These are phyloP conservation scores for Vararia minispora DNA, from an alignment of 768 basidiomycete species.

Conservation along the genomic window DNA sequence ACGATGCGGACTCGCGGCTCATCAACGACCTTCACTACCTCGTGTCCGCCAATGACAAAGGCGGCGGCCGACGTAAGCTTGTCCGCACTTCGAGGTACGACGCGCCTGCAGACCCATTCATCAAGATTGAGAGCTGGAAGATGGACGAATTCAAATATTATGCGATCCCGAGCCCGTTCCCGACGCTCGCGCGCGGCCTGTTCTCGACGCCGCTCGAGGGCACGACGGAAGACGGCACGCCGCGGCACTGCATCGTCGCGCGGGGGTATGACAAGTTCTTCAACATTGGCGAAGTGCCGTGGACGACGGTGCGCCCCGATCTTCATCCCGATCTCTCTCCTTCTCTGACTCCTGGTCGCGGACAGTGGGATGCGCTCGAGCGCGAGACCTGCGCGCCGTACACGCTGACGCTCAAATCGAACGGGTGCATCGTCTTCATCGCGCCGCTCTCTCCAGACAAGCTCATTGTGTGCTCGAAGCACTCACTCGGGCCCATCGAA, in stretches of 20 bases:
- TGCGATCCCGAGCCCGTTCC: slow-evolving; percentile 81
- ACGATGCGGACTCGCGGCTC: slow-evolving; percentile 45
- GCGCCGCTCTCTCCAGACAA: slow-evolving; percentile 67
- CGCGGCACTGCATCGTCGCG: slow-evolving; percentile 54
- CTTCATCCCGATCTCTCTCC: not conserved
- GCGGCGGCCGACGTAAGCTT: no score
- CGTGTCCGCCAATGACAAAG: slow-evolving; percentile 39
- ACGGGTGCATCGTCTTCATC: slow-evolving; percentile 96
- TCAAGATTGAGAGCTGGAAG: slow-evolving; percentile 79
- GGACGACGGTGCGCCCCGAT: slow-evolving; percentile 65
- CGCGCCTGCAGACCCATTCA: slow-evolving; percentile 43
- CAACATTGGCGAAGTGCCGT: slow-evolving; percentile 92
- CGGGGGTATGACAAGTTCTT: slow-evolving; percentile 99
- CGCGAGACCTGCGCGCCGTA: slow-evolving; percentile 67
- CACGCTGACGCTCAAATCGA: slow-evolving; percentile 83
- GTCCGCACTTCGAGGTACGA: slow-evolving; percentile 45
- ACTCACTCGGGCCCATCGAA: slow-evolving; percentile 58
- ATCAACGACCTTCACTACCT: slow-evolving; percentile 41
- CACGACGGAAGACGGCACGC: slow-evolving; percentile 22
- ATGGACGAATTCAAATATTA: slow-evolving; percentile 97
- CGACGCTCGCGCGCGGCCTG: slow-evolving; percentile 87
- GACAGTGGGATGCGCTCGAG: slow-evolving; percentile 67
- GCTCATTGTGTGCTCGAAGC: slow-evolving; percentile 86
- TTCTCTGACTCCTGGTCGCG: not conserved
- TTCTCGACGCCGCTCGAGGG: slow-evolving; percentile 50